phyloP scores from a whole-genome alignment of 257 asterid genomes.

The Salvia rosmarinus region DNA sequence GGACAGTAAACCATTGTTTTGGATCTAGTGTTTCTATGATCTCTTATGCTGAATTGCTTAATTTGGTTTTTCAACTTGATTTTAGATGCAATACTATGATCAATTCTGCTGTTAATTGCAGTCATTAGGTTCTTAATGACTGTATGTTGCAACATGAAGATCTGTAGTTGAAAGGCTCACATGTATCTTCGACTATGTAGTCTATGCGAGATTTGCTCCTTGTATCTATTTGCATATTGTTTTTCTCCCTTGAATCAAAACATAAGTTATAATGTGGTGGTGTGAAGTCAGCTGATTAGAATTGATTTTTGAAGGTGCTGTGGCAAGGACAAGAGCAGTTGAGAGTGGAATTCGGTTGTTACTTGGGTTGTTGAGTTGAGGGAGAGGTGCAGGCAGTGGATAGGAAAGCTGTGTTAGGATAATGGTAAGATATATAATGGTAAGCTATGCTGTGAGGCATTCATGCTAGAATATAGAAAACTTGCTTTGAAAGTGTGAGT shows the following conservation, averaged over 20 bases:
- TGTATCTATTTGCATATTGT: background rate
- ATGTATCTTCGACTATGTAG: too few species aligned
- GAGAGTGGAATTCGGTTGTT: conserved; percentile 25
- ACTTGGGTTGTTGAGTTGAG: background rate
- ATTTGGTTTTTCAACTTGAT: background rate
- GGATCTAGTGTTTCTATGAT: background rate
- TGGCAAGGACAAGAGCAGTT: conserved; percentile 59
- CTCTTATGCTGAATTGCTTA: background rate
- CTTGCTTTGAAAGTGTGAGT: background rate
- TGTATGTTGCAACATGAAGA: background rate
- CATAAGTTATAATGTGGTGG: background rate
- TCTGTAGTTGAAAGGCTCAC: background rate
- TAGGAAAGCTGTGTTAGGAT: background rate
- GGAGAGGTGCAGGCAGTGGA: conserved; percentile 13
- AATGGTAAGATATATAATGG: too few species aligned
- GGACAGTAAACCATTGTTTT: background rate
- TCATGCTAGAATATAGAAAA: background rate
- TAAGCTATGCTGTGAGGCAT: too few species aligned
- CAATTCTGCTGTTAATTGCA: too few species aligned
- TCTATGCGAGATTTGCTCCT: background rate
- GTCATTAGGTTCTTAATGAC: background rate
- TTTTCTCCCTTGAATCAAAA: background rate
- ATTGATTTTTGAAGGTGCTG: conserved; percentile 60
- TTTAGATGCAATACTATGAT: background rate
- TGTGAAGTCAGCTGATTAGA: conserved; percentile 12